Percentiles rank a stretch among this genome's conserved stretches.
Evolutionary conservation across 202 grass and related monocot genomes (phyloP).

Genomic region (Bolboschoenoplectus hybrid): DNA sequence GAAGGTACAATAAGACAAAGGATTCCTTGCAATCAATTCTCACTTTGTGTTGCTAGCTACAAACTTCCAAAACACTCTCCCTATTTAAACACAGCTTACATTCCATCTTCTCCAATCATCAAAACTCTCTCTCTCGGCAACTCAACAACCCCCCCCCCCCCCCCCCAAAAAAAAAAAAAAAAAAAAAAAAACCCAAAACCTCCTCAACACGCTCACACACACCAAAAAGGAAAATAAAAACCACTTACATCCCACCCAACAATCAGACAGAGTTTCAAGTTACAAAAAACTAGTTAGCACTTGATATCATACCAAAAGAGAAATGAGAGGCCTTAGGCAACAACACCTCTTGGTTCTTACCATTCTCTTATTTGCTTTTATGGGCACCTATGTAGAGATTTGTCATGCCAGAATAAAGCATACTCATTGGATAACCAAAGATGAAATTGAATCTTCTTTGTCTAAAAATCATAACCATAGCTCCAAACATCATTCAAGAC

Average conservation of each 20-base stretch:
- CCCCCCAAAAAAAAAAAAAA: too few relatives aligned
- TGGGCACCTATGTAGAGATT: slow-evolving; percentile 10
- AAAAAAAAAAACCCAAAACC: too few relatives aligned
- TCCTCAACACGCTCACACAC: background rate
- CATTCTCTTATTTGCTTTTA: slow-evolving; percentile 27
- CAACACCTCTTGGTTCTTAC: slow-evolving; percentile 8
- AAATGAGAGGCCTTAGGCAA: slow-evolving; percentile 29
- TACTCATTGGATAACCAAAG: slow-evolving; percentile 34
- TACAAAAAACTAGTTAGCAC: background rate
- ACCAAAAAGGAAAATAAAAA: too few relatives aligned
- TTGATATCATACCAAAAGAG: background rate
- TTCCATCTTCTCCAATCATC: slow-evolving; percentile 13
- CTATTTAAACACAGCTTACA: slow-evolving; percentile 37
- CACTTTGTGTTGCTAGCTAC: slow-evolving; percentile 32
- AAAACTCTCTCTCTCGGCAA: background rate
- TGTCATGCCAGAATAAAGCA: slow-evolving; percentile 40
- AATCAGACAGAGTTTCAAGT: background rate
- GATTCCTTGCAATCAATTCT: slow-evolving; percentile 51
- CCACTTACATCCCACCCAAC: too few relatives aligned
- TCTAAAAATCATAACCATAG: slow-evolving; percentile 4
- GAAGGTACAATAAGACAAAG: slow-evolving; percentile 30
- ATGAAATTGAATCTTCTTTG: slow-evolving; percentile 23
- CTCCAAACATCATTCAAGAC: background rate
- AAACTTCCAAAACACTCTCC: slow-evolving; percentile 7
- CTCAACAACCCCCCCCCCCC: background rate